Conservation (phyloP, 495 filamentous ascomycete species). For the Penicillium macrosclerotiorum region DNA sequence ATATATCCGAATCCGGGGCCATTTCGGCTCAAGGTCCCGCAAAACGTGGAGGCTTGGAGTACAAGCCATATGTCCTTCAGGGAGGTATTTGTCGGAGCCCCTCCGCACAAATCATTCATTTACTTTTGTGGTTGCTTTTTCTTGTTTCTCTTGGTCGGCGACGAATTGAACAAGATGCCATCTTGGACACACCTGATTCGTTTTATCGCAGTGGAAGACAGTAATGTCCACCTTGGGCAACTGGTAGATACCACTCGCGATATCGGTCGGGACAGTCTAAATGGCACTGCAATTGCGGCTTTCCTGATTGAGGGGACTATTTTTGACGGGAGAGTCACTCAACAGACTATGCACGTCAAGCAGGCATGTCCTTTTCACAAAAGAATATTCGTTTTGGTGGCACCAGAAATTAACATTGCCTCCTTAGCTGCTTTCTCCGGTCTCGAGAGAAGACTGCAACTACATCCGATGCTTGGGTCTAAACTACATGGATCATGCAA, state of each 20-base stretch:
- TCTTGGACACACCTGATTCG: slow-evolving; percentile 46
- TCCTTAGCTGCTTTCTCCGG: slow-evolving; percentile 31
- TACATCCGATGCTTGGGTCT: slow-evolving; percentile 46
- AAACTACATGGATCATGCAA: slow-evolving; percentile 45
- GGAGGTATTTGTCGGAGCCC: neutral
- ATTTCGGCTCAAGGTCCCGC: neutral
- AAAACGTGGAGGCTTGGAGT: neutral
- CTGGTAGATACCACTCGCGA: slow-evolving; percentile 33
- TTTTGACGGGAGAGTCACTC: slow-evolving; percentile 36
- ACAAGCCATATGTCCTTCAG: neutral
- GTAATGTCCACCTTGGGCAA: slow-evolving; percentile 40
- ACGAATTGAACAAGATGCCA: slow-evolving; percentile 14
- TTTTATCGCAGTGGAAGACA: slow-evolving; percentile 46
- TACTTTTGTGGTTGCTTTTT: neutral
- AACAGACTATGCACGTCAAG: slow-evolving; percentile 33
- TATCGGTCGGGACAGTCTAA: slow-evolving; percentile 32
- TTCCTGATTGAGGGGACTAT: slow-evolving; percentile 36
- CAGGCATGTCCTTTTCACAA: too few species aligned
- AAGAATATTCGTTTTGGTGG: too few species aligned
- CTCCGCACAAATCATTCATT: neutral
- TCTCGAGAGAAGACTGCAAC: slow-evolving; percentile 27
- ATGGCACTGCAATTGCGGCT: slow-evolving; percentile 33
- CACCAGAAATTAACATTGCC: too few species aligned
- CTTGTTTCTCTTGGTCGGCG: neutral
- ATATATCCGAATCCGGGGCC: neutral